Percentiles rank a stretch among this genome's conserved stretches.
phyloP scores from a whole-genome alignment of 78 protist species.

The Creolimax fragrantissima region DNA sequence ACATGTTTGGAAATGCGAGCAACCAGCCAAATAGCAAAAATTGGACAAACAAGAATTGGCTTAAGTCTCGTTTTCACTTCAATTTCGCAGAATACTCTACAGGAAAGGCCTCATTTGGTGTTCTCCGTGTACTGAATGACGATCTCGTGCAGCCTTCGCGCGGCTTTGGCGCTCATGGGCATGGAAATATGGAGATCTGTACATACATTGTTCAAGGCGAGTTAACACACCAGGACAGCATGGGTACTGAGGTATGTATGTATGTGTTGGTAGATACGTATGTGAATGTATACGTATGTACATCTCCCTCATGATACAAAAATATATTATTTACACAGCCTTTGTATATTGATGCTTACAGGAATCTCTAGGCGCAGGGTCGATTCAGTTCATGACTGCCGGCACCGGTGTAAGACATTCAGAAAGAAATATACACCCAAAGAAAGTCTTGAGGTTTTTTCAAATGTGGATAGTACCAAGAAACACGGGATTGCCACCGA shows the following conservation, averaged over 20 bases:
- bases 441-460: conserved; percentile 36
- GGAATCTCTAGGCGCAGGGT: conserved; percentile 57
- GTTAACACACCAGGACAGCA: background rate
- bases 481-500: background rate
- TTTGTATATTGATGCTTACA: too few relatives aligned
- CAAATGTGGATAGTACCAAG: conserved; percentile 55
- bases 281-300: background rate
- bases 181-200: background rate
- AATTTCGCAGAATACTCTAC: background rate
- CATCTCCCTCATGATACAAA: background rate
- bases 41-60: background rate
- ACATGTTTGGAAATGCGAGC: too few relatives aligned
- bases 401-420: conserved; percentile 59
- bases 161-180: too few relatives aligned
- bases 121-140: background rate
- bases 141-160: background rate
- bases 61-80: background rate
- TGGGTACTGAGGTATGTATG: background rate
- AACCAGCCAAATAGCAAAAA: too few relatives aligned
- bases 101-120: background rate
- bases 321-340: background rate
- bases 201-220: background rate
- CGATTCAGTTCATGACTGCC: conserved; percentile 56
- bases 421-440: conserved; percentile 30
- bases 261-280: background rate